Percentiles rank a stretch among this genome's conserved stretches.
phyloP scores from a whole-genome alignment of 257 asterid genomes.

The Salvia splendens region DNA sequence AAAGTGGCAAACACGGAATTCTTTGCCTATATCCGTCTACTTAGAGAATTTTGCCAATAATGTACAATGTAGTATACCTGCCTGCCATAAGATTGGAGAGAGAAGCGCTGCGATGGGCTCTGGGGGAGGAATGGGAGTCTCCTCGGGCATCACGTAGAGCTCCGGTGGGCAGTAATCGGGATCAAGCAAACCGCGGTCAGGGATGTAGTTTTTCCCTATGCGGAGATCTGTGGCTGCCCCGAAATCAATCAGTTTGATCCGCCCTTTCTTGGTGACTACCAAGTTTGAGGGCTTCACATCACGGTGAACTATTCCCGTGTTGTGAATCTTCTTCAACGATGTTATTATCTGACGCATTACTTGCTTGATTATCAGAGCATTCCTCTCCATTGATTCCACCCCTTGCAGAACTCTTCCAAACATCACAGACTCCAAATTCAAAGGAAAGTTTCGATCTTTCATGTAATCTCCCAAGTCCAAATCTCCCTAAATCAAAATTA shows the following conservation, averaged over 20 bases:
- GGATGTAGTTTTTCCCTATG: constrained; percentile 88
- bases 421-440: constrained; percentile 80
- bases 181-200: constrained; percentile 79
- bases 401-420: constrained; percentile 86
- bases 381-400: constrained; percentile 63
- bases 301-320: constrained; percentile 87
- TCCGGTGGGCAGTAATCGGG: constrained; percentile 99
- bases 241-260: constrained; percentile 86
- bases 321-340: constrained; percentile 85
- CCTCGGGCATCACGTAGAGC: constrained; percentile 93
- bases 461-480: constrained; percentile 87
- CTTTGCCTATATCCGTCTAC: no score
- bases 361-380: constrained; percentile 86
- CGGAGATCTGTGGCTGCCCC: constrained; percentile 99
- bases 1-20: no score
- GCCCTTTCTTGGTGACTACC: constrained; percentile 90
- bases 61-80: constrained; percentile 2
- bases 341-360: constrained; percentile 89
- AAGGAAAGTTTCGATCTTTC: constrained; percentile 75
- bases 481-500: constrained; percentile 65
- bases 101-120: constrained; percentile 92
- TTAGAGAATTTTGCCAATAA: no score
- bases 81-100: constrained; percentile 96
- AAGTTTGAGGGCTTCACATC: constrained; percentile 96
- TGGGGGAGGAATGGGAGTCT: constrained; percentile 97